Evolutionary conservation across 805 yeast species (phyloP), one percentile per base, ranked within the genome.

Genomic region (Diddensiella caesifluorescens): DNA sequence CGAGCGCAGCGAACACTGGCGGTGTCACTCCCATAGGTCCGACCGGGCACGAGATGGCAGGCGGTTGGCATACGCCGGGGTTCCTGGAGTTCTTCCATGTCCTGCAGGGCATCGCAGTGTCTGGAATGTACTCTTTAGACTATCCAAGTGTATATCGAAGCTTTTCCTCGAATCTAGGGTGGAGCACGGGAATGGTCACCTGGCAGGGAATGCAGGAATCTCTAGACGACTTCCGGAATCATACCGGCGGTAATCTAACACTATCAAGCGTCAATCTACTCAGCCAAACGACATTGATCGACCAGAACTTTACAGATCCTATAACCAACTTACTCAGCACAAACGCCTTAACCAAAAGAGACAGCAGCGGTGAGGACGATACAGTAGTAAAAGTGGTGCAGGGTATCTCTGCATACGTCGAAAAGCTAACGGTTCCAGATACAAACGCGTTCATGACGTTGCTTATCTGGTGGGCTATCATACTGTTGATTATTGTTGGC

Each of bases 401-500:
- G 18, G 65, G 65, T 4, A 41, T 61, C 25, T 57, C 47, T 22
- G 54, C 60, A 2, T 61, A 50, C 43, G 48, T 55, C 5, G 60
- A 60, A 23, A 52, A 57, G 31, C 50, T 59, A 6, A 28, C 46
- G 21, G 48, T 61, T 18, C 65, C 65, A 6, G 41, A 46, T 27
- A 55, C 63, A 13, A 59, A 61, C 42, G 53, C 61, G 9, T 61
- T 61, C 42, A 44, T 55, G 48, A 58, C 62, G 4, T 46, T 55
- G 4, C 45, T 61, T 19, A 45, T 62, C 13, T 62, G 62, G 59
- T 62, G 59, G 52, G 49, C 52, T 5, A 54, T 62, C 19, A 42
- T 53, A 21, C 38, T 61, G 35, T 61, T 48, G 5, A 52, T 42
- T 1, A 44, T 56, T 12, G 31, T 57, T 4, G 41, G 45, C 4